Base-by-base conservation (phyloP, 2,329 filamentous ascomycete genomes). In the Ambrosiella xylebori region DNA sequence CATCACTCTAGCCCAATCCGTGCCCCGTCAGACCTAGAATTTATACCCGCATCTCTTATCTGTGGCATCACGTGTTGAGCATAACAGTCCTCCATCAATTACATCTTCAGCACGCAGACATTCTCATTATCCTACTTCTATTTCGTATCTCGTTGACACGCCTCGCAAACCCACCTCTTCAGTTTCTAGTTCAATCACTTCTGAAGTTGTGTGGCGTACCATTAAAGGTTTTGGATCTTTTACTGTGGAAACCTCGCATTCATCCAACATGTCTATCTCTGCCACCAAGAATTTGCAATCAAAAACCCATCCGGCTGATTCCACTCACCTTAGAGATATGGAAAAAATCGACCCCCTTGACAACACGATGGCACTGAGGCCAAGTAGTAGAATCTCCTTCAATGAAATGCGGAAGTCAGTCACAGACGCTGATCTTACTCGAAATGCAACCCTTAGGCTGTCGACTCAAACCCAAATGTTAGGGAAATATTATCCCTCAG, bases 401-500 rank as follows among this genome's bases (percentile, higher is more conserved):
- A 15, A 17, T 7, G 15, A 19, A 15, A 12, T 39, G 12, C 17
- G n/a, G 19, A 47, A 47, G 44, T 47, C 44, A n/a, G 2, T 27
- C 3, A 27, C 27, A 27, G 27, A 27, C 27, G 27, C 4, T 3
- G 5, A 27, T 27, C 27, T 27, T 27, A 27, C 27, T 27, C 2
- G 27, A 27, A 27, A 27, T 27, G 4, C 27, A 27, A 27, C 27
- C 27, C 27, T 27, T 8, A 8, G 11, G 8, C 44, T 15, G 19
- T 47, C 52, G 5, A 15, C 51, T 41, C 71, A 67, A 40, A 67
- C 71, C 3, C 67, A 80, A 38, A 76, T 79, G 0, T 71, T 80
- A 68, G 80, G 80, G 27, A 82, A 82, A 67, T 83, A 82, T 63
- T 81, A 82, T 60, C 80, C 80, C 0, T 75, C 77, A 35, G 82